Evolutionary conservation across 176 grass and related monocot genomes (phyloP).

Genomic region (Avena sativa): DNA sequence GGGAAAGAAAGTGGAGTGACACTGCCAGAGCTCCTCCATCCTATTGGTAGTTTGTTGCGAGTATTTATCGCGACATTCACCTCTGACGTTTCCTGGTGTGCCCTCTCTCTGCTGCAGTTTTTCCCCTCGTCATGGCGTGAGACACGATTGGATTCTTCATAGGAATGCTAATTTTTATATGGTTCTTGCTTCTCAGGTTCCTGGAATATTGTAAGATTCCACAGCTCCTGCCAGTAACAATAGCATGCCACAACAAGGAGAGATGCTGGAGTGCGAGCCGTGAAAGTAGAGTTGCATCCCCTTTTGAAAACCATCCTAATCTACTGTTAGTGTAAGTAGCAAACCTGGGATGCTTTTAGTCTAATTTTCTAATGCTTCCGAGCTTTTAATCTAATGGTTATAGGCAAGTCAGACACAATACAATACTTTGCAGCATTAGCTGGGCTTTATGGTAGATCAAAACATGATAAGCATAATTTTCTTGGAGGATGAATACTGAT

Average conservation of each 20-base stretch:
- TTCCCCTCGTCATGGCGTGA: neutral
- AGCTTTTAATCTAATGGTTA: neutral
- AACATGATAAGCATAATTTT: slow-evolving; percentile 10
- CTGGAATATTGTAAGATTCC: slow-evolving; percentile 76
- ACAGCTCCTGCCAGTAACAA: slow-evolving; percentile 60
- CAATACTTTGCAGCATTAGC: slow-evolving; percentile 5
- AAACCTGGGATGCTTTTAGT: neutral
- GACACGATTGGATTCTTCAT: neutral
- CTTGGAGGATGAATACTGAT: slow-evolving; percentile 35
- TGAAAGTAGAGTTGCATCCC: slow-evolving; percentile 59
- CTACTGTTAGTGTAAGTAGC: slow-evolving; percentile 74
- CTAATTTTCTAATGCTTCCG: neutral
- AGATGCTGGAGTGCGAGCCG: slow-evolving; percentile 77
- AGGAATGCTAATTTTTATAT: slow-evolving; percentile 30
- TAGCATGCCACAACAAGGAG: slow-evolving; percentile 72
- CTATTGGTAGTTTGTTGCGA: slow-evolving; percentile 59
- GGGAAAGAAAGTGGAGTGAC: slow-evolving; percentile 56
- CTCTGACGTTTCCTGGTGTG: slow-evolving; percentile 83
- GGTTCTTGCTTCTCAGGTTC: slow-evolving; percentile 60
- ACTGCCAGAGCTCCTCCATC: slow-evolving; percentile 78
- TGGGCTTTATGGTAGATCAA: slow-evolving; percentile 8
- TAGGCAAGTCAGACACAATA: neutral
- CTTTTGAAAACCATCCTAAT: slow-evolving; percentile 70
- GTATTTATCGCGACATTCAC: slow-evolving; percentile 92
- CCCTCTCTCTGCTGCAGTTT: neutral